Evolutionary conservation across 768 basidiomycete genomes (phyloP).

Genomic region (Paxillus rubicundulus): DNA sequence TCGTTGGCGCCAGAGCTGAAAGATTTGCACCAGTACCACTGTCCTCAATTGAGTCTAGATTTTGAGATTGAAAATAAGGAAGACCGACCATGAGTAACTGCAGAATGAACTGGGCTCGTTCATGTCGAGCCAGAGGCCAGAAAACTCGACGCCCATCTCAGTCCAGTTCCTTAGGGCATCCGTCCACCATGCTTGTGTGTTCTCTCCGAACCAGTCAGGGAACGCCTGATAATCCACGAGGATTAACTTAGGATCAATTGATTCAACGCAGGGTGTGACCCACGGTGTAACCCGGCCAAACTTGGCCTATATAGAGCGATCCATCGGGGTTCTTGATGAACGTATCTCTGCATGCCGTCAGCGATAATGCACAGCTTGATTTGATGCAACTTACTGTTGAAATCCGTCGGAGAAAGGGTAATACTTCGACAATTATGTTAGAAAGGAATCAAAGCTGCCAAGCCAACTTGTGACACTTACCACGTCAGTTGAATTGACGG

Average conservation of each 20-base stretch:
- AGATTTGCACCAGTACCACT: constrained; percentile 54
- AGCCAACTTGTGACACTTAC: constrained; percentile 39
- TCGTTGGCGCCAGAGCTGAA: constrained; percentile 58
- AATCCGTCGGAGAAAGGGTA: constrained; percentile 62
- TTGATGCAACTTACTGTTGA: constrained; percentile 43
- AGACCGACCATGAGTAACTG: constrained; percentile 51
- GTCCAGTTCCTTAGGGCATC: constrained; percentile 59
- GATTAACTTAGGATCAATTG: not conserved
- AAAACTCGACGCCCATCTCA: constrained; percentile 50
- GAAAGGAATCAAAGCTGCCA: not conserved
- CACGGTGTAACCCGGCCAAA: constrained; percentile 77
- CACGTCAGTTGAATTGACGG: constrained; percentile 57
- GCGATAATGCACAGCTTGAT: not conserved
- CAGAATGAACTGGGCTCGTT: constrained; percentile 69
- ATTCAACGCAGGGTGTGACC: constrained; percentile 6
- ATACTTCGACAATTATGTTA: constrained; percentile 43
- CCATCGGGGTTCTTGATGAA: constrained; percentile 78
- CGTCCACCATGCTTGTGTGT: constrained; percentile 58
- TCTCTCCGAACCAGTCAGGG: constrained; percentile 59
- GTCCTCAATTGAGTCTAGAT: constrained; percentile 1
- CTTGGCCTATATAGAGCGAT: constrained; percentile 67
- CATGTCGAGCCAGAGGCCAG: constrained; percentile 71
- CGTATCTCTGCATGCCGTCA: constrained; percentile 44
- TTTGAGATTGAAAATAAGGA: not conserved
- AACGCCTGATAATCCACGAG: constrained; percentile 39